Evolutionary conservation across 1,284 basidiomycete genomes (phyloP).

Genomic region (Trichosporon faecale): DNA sequence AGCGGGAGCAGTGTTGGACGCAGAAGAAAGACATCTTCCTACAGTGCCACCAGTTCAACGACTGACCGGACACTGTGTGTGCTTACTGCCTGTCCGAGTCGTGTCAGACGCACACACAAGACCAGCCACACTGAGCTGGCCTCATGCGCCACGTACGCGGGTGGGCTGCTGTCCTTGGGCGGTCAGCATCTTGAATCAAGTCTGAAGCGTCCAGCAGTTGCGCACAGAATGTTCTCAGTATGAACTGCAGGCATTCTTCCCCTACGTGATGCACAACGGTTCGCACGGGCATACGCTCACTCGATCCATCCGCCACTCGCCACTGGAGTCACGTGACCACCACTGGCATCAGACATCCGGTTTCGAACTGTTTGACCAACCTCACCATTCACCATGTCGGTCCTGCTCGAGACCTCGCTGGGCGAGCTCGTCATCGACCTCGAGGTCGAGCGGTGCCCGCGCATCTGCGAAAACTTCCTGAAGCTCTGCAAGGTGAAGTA

Average conservation of each 20-base stretch:
- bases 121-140: not conserved
- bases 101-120: not conserved
- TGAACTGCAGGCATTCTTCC: no score
- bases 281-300: not conserved
- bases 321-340: not conserved
- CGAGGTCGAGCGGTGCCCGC: conserved; percentile 85
- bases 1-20: not conserved
- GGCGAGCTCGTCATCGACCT: conserved; percentile 96
- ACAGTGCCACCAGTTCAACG: not conserved
- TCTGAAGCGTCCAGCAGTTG: no score
- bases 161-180: no score
- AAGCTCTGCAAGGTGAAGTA: conserved; percentile 96
- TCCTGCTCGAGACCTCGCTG: conserved; percentile 90
- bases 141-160: no score
- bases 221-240: no score
- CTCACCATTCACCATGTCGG: conserved; percentile 65
- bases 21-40: not conserved
- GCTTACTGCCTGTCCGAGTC: not conserved
- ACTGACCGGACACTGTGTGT: not conserved
- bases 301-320: not conserved
- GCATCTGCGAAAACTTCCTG: conserved; percentile 89
- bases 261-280: not conserved
- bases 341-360: not conserved
- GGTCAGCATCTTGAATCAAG: no score
- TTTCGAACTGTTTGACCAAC: not conserved